Conservation (phyloP, 257 asterid genomes). For the Capsicum pubescens region DNA sequence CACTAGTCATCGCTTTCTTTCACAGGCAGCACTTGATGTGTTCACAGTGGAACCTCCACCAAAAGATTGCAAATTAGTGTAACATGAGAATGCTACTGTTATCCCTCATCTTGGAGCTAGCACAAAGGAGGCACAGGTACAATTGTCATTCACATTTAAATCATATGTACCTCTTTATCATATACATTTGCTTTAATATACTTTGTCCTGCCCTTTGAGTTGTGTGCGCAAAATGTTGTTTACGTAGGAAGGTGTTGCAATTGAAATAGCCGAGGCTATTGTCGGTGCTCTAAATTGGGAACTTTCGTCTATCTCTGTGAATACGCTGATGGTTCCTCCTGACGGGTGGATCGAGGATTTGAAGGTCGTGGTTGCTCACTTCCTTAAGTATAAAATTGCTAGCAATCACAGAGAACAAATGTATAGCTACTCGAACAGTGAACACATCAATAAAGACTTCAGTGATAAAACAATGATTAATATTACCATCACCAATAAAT, state of each 20-base stretch:
- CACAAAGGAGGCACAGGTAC: no score
- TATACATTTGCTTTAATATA: not conserved
- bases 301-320: conserved; percentile 93
- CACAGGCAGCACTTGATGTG: conserved; percentile 95
- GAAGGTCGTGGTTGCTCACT: no score
- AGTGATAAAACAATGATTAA: no score
- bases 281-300: conserved; percentile 92
- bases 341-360: no score
- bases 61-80: conserved; percentile 75
- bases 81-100: conserved; percentile 79
- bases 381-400: no score
- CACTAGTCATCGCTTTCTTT: conserved; percentile 28
- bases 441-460: no score
- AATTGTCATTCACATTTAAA: no score
- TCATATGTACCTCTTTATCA: no score
- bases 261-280: conserved; percentile 97
- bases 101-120: conserved; percentile 72
- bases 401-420: no score
- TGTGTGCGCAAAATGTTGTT: not conserved
- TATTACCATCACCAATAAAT: no score
- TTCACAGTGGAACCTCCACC: conserved; percentile 87
- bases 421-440: no score
- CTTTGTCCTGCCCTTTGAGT: not conserved
- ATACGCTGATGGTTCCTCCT: conserved; percentile 95
- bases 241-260: conserved; percentile 91